Evolutionary conservation across 139 green algal species (phyloP), one percentile per base, ranked within the genome.

Genomic region (Chlamydomonas sp.): DNA sequence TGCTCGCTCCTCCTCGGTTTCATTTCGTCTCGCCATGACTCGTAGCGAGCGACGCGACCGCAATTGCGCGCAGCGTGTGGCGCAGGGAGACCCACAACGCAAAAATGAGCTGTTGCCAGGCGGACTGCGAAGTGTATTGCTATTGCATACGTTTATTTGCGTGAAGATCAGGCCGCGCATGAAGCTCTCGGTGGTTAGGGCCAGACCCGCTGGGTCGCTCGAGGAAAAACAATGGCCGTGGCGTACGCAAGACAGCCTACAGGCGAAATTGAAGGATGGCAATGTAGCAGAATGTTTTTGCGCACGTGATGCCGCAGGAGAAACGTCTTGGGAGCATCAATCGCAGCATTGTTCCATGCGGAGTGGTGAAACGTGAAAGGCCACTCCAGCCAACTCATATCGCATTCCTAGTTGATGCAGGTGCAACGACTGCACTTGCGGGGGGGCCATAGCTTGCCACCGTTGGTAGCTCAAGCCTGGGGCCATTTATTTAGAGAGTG

Each of bases 1-100:
- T 15, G 76, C 49, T 3, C 84, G 63, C 17, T 88, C 84, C 57
- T 80, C 84, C 4, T 80, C 14, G 1, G 31, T 82, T 60, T 81
- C 73, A 59, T 74, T 80, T 31, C 62, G 16, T 62, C 63, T 16
- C 3, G 57, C 15, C 59, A 86, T 68, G 9, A 18, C 63, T 9
- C 2, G 17, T 9, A 12, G 18, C 60, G 59, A 10, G 59, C 8
- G 16, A 7, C 9, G 31, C 9, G 2, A 15, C 58, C 6, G 1
- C 15, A 20, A 69, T 66, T 14, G 57, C 58, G 81, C 14, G 79
- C 79, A 62, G 62, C 79, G 20, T 69, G 80, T 10, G 6, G 18
- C 31, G 4, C 31, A 16, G 17, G 57, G 15, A 12, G 6, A 2
- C 12, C 49, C 49, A 18, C 62, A 64, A 67, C 72, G 63, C 79